Evolutionary conservation across 768 basidiomycete genomes (phyloP).

Genomic region (Termitomyces sp.): DNA sequence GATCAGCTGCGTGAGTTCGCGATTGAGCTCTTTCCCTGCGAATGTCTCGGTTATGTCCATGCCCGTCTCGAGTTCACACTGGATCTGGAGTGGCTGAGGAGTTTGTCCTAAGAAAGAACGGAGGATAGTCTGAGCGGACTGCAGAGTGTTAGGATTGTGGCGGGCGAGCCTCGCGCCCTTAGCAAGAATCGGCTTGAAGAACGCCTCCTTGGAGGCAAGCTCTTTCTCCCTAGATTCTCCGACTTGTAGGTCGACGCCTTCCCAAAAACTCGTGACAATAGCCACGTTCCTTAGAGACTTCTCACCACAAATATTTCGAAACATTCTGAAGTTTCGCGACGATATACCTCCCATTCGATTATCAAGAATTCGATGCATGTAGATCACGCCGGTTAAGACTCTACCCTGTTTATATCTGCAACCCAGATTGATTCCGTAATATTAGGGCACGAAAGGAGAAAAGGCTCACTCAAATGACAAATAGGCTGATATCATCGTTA

Average conservation of each 20-base stretch:
- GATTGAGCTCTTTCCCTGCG: background rate
- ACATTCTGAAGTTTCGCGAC: too few relatives aligned
- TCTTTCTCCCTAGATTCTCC: constrained; percentile 1
- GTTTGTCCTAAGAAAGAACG: background rate
- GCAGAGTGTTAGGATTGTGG: background rate
- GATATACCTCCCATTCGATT: background rate
- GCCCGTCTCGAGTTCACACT: constrained; percentile 45
- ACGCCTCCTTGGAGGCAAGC: background rate
- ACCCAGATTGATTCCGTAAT: background rate
- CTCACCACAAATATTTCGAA: constrained; percentile 12
- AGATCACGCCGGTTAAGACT: background rate
- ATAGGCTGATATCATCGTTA: background rate
- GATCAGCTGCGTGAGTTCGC: background rate
- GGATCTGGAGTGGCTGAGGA: constrained; percentile 37
- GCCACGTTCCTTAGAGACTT: constrained; percentile 7
- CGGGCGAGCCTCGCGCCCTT: background rate
- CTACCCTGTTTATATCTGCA: background rate
- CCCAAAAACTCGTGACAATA: constrained; percentile 12
- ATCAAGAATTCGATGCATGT: background rate
- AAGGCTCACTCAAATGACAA: background rate
- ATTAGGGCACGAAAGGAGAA: background rate
- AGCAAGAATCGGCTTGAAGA: background rate
- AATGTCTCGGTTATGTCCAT: background rate
- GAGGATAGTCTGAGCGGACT: background rate
- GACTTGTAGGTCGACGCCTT: constrained; percentile 2